Base-by-base conservation (phyloP, 2,329 filamentous ascomycete genomes). In the Pochonia chlamydosporia region DNA sequence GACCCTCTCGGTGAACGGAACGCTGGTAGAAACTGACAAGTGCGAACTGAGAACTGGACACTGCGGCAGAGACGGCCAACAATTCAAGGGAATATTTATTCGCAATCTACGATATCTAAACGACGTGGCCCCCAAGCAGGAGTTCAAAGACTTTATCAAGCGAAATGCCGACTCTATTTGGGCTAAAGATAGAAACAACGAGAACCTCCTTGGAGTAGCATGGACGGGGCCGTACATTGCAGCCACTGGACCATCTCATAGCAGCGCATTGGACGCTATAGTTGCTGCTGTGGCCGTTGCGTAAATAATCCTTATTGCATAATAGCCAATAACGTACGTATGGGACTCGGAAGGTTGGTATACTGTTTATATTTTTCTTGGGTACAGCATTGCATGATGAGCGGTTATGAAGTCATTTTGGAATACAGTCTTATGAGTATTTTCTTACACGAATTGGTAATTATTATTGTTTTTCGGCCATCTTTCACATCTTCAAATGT, bases 21-120 rank as follows among this genome's bases (percentile, higher is more conserved):
- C 82, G 23, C 63, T 84, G 4, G 52, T 59, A 13, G 66, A 69
- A 55, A 56, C 58, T 8, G 64, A 63, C 50, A 53, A 60, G 30
- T 69, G 66, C 48, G 66, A 69, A 50, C 56, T 60, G 16, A 48
- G 53, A 13, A 43, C 52, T 8, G 61, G 61, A 35, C 54, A 67
- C 52, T 78, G 72, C 46, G 70, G 67, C 10, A 61, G 57, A 16
- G 76, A 82, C 49, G 75, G 71, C 2, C 72, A 78, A 28, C 81
- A 86, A 57, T 89, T 89, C 73, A 89, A 89, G 63, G 85, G 85
- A 3, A 71, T 88, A 30, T 87, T 88, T 52, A 72, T 79, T 14
- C 74, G 83, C 18, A 86, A 86, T 57, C 65, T 89, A 18, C 71
- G 73, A 28, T 74, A 77, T 46, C 63, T 89, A 28, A 70, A 84